These are phyloP conservation scores for Dichomitus squalens DNA, from an alignment of 1,284 basidiomycete genomes.

Conservation along the genomic window DNA sequence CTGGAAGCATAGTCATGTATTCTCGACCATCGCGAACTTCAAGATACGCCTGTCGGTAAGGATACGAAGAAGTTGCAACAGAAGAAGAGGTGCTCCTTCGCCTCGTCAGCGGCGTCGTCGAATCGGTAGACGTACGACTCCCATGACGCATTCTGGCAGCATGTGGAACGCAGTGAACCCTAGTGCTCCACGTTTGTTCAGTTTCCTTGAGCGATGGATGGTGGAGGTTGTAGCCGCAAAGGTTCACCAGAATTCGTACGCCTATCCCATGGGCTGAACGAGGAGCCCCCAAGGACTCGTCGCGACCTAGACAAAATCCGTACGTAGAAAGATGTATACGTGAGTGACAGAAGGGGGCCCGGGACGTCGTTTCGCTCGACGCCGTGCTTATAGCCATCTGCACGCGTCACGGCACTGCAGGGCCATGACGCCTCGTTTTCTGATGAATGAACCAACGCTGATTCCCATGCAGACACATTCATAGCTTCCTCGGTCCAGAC, in stretches of 20 bases:
- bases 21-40: conserved; percentile 26
- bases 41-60: conserved; percentile 25
- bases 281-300: conserved; percentile 6
- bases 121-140: not conserved
- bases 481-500: conserved; percentile 3
- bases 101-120: conserved; percentile 3
- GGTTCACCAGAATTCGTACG: not conserved
- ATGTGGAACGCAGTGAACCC: not conserved
- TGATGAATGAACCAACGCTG: conserved; percentile 10
- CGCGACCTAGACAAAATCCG: not conserved
- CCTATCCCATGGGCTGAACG: conserved; percentile 1
- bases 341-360: not conserved
- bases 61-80: conserved; percentile 18
- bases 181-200: not conserved
- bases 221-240: not conserved
- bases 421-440: conserved; percentile 4
- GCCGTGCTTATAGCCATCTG: conserved; percentile 16
- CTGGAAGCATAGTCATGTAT: conserved; percentile 33
- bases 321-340: not conserved
- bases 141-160: not conserved
- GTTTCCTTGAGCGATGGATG: too few species aligned
- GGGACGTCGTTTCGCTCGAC: not conserved
- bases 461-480: conserved; percentile 16
- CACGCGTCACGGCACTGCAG: conserved; percentile 2
- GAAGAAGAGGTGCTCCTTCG: conserved; percentile 13